A percentile compares a stretch with the other conserved stretches of the same genome.
Conservation (phyloP, 2,329 filamentous ascomycete genomes). For the Dryadomyces sulphureus region DNA sequence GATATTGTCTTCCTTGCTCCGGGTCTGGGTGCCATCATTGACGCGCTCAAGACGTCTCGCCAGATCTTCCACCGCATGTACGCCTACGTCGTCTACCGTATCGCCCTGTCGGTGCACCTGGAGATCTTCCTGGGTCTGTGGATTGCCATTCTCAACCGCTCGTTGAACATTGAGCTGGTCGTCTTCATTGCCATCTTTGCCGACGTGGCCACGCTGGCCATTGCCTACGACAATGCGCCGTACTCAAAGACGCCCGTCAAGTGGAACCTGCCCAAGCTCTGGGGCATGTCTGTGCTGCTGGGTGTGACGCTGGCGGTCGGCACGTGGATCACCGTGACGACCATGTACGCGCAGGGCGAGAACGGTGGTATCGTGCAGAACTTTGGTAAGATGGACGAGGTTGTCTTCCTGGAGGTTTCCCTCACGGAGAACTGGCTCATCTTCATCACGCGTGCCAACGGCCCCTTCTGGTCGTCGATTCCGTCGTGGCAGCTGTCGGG, state of each 20-base stretch:
- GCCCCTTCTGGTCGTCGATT: conserved; percentile 80
- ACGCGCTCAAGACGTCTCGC: conserved; percentile 81
- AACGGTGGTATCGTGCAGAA: conserved; percentile 81
- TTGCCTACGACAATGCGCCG: conserved; percentile 85
- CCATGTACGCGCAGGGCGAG: conserved; percentile 56
- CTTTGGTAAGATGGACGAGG: conserved; percentile 65
- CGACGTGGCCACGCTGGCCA: conserved; percentile 80
- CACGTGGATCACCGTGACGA: conserved; percentile 81
- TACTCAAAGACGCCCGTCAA: conserved; percentile 79
- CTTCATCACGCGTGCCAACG: conserved; percentile 88
- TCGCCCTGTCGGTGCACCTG: conserved; percentile 78
- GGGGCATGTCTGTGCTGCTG: conserved; percentile 80
- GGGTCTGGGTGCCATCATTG: conserved; percentile 82
- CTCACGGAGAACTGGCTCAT: conserved; percentile 93
- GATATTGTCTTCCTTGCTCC: conserved; percentile 91
- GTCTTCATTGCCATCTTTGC: conserved; percentile 94
- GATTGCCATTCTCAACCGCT: conserved; percentile 77
- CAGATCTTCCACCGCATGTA: conserved; percentile 98
- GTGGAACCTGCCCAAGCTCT: conserved; percentile 89
- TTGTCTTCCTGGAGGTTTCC: conserved; percentile 81
- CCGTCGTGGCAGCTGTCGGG: conserved; percentile 73
- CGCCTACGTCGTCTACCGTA: conserved; percentile 90
- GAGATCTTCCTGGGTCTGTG: conserved; percentile 85
- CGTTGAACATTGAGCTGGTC: conserved; percentile 71
- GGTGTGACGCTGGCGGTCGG: conserved; percentile 68